A percentile compares a stretch with the other conserved stretches of the same genome.
Evolutionary conservation across 257 asterid species (phyloP).

Genomic region (Solanum sejunctum): DNA sequence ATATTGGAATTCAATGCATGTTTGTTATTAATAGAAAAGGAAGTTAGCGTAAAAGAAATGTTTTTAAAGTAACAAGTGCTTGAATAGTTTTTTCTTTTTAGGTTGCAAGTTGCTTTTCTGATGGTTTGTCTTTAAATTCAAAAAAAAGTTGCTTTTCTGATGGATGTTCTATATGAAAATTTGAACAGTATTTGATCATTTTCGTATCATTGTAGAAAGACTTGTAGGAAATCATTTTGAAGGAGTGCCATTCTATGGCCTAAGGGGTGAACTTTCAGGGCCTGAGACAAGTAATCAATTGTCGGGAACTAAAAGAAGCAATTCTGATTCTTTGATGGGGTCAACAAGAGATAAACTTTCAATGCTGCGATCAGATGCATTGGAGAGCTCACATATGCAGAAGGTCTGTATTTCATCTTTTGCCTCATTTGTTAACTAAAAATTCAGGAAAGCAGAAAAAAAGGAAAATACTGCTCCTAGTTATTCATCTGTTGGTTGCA

Average conservation of each 20-base stretch:
- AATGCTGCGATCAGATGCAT: constrained; percentile 40
- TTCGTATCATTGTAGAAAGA: constrained; percentile 50
- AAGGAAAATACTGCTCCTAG: neutral
- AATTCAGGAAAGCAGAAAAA: neutral
- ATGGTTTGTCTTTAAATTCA: neutral
- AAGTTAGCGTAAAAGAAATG: neutral
- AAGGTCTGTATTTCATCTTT: constrained; percentile 32
- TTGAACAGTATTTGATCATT: constrained; percentile 17
- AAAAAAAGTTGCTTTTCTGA: neutral
- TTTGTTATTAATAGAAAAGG: neutral
- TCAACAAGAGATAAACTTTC: constrained; percentile 55
- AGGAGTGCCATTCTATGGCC: constrained; percentile 65
- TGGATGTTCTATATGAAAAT: neutral
- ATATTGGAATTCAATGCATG: neutral
- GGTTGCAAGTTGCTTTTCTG: neutral
- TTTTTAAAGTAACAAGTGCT: neutral
- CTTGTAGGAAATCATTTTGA: constrained; percentile 53
- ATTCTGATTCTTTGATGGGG: constrained; percentile 55
- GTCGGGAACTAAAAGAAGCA: constrained; percentile 60
- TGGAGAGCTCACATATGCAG: constrained; percentile 53
- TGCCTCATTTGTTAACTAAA: neutral
- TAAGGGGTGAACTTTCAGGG: constrained; percentile 53
- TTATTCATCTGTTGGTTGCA: neutral
- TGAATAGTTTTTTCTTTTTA: neutral
- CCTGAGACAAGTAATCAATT: constrained; percentile 44